Evolutionary conservation across 1,139 yeast genomes (phyloP).

Genomic region (Yamadazyma taylorii): DNA sequence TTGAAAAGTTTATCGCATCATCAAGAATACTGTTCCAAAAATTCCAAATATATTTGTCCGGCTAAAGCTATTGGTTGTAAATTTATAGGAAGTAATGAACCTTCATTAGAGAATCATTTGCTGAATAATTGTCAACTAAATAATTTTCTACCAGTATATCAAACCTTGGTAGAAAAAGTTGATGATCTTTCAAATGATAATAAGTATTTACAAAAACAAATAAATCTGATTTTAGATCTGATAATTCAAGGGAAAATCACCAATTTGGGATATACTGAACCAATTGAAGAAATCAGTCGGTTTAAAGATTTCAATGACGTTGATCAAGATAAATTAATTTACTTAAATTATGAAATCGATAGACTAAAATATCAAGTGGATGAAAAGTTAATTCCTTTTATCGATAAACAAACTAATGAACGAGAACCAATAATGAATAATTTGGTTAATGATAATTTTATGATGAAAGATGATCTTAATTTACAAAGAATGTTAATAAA

Average conservation of each 20-base stretch:
- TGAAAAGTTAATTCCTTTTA: conserved; percentile 39
- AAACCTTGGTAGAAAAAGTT: conserved; percentile 22
- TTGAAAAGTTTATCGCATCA: conserved; percentile 33
- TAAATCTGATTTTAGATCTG: conserved; percentile 48
- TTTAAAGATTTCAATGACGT: conserved; percentile 21
- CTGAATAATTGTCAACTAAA: conserved; percentile 35
- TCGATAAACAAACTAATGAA: conserved; percentile 33
- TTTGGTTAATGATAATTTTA: conserved; percentile 43
- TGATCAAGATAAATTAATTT: conserved; percentile 34
- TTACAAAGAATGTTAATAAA: conserved; percentile 46
- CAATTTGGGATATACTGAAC: conserved; percentile 50
- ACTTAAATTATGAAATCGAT: conserved; percentile 40
- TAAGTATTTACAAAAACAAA: conserved; percentile 38
- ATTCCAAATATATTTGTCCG: conserved; percentile 38
- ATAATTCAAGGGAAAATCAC: conserved; percentile 53
- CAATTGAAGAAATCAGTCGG: conserved; percentile 44
- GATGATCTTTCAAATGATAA: conserved; percentile 25
- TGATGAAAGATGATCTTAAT: conserved; percentile 51
- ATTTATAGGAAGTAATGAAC: conserved; percentile 40
- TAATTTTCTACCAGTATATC: conserved; percentile 31
- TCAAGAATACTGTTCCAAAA: conserved; percentile 34
- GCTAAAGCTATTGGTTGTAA: conserved; percentile 43
- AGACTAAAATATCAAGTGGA: conserved; percentile 44
- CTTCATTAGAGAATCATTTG: conserved; percentile 41
- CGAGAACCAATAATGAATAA: conserved; percentile 39